Percentiles rank a stretch among this genome's conserved stretches.
phyloP scores from a whole-genome alignment of 192 early-diverging fungal genomes.

The Coemansia sp. region DNA sequence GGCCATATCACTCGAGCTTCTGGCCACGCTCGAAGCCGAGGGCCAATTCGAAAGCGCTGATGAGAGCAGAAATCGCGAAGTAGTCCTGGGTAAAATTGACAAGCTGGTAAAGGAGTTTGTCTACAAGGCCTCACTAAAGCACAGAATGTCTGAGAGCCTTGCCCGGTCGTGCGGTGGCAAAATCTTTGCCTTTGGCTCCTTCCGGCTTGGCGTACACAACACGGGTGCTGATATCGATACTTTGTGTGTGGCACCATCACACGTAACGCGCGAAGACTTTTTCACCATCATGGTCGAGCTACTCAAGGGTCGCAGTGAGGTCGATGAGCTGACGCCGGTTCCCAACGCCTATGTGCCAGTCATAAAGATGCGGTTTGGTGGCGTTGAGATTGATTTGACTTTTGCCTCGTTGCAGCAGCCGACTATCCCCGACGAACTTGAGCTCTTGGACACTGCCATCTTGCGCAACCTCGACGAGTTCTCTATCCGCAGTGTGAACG shows the following conservation, averaged over 20 bases:
- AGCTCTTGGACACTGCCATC: slow-evolving; percentile 83
- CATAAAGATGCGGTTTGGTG: slow-evolving; percentile 91
- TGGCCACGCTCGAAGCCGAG: slow-evolving; percentile 70
- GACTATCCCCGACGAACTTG: slow-evolving; percentile 82
- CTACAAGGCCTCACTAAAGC: slow-evolving; percentile 70
- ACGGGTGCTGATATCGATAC: slow-evolving; percentile 98
- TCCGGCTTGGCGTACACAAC: slow-evolving; percentile 93
- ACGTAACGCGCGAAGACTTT: slow-evolving; percentile 91
- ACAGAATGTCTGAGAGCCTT: slow-evolving; percentile 76
- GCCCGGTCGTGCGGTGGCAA: slow-evolving; percentile 92
- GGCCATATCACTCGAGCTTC: slow-evolving; percentile 68
- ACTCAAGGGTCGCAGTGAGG: slow-evolving; percentile 81
- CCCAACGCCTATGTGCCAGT: slow-evolving; percentile 94
- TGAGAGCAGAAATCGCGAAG: slow-evolving; percentile 80
- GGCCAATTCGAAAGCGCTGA: slow-evolving; percentile 88
- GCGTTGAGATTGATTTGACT: slow-evolving; percentile 91
- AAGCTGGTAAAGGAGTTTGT: slow-evolving; percentile 93
- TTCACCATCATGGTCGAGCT: slow-evolving; percentile 87
- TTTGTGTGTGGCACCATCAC: slow-evolving; percentile 89
- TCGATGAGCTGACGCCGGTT: slow-evolving; percentile 84
- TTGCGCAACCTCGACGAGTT: slow-evolving; percentile 87
- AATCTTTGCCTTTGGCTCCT: slow-evolving; percentile 98
- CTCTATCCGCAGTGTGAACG: slow-evolving; percentile 90
- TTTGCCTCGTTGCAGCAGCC: slow-evolving; percentile 79
- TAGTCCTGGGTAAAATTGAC: slow-evolving; percentile 86